These are phyloP conservation scores for Mycena sp. DNA, from an alignment of 1,284 basidiomycete genomes.

Conservation along the genomic window DNA sequence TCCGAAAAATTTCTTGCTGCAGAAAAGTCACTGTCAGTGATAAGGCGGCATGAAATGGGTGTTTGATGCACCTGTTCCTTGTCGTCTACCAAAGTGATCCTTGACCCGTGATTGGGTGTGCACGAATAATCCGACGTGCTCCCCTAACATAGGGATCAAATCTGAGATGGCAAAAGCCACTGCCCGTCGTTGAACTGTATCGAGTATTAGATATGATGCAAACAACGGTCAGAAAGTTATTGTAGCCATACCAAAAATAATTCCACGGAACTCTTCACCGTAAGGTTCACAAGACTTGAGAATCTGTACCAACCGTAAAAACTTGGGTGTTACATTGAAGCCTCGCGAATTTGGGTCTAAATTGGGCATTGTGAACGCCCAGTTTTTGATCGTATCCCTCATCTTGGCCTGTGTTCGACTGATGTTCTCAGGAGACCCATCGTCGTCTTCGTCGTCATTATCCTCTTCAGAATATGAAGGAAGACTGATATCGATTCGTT, in stretches of 20 bases:
- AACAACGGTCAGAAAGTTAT: background rate
- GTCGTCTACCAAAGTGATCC: slow-evolving; percentile 39
- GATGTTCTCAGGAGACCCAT: slow-evolving; percentile 29
- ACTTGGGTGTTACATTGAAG: slow-evolving; percentile 74
- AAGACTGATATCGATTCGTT: slow-evolving; percentile 41
- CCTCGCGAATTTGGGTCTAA: slow-evolving; percentile 58
- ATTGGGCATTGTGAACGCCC: slow-evolving; percentile 69
- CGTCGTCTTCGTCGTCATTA: slow-evolving; percentile 47
- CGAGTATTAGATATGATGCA: slow-evolving; percentile 16
- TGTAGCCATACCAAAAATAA: slow-evolving; percentile 65
- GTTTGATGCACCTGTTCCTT: slow-evolving; percentile 38
- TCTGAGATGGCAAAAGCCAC: slow-evolving; percentile 58
- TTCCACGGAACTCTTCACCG: slow-evolving; percentile 66
- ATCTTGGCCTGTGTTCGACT: slow-evolving; percentile 41
- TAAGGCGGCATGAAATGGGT: background rate
- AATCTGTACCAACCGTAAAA: slow-evolving; percentile 64
- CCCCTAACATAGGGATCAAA: slow-evolving; percentile 49
- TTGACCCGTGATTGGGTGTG: slow-evolving; percentile 39
- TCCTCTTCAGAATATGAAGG: slow-evolving; percentile 42
- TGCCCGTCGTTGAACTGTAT: slow-evolving; percentile 55
- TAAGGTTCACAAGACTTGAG: slow-evolving; percentile 61
- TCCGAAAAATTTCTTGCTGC: slow-evolving; percentile 53
- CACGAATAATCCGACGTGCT: slow-evolving; percentile 47
- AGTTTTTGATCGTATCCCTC: slow-evolving; percentile 58
- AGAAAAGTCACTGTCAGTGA: background rate